Percentiles rank a stretch among this genome's conserved stretches.
These are phyloP conservation scores for Platismatia glauca DNA, from an alignment of 495 filamentous ascomycete genomes.

Conservation along the genomic window DNA sequence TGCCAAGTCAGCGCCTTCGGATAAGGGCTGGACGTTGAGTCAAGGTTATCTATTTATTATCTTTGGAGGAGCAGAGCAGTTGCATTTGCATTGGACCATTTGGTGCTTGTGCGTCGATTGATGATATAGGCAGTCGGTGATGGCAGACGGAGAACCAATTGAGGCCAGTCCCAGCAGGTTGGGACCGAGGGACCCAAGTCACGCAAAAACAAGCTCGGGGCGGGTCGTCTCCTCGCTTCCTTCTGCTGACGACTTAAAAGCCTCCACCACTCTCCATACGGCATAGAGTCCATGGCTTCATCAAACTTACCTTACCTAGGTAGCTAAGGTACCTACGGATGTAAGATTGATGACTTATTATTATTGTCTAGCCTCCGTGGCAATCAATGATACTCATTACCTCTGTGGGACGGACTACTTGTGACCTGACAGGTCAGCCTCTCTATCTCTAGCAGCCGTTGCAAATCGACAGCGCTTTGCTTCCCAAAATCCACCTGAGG, in stretches of 20 bases:
- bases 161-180: neutral
- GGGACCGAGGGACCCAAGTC: too few species aligned
- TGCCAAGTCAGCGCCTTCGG: neutral
- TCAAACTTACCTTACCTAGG: neutral
- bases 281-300: too few species aligned
- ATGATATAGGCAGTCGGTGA: too few species aligned
- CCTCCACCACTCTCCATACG: neutral
- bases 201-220: neutral
- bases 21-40: neutral
- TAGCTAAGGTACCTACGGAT: too few species aligned
- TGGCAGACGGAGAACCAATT: neutral
- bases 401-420: neutral
- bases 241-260: neutral
- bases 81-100: neutral
- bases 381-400: neutral
- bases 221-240: neutral
- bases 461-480: neutral
- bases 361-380: neutral
- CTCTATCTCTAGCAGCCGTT: neutral
- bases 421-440: neutral
- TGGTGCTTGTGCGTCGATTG: neutral
- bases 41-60: neutral
- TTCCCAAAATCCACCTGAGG: too few species aligned
- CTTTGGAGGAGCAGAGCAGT: too few species aligned
- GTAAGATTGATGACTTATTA: neutral